Conservation (phyloP, 2,329 filamentous ascomycete genomes). For the Stachybotrys chlorohalonatus region DNA sequence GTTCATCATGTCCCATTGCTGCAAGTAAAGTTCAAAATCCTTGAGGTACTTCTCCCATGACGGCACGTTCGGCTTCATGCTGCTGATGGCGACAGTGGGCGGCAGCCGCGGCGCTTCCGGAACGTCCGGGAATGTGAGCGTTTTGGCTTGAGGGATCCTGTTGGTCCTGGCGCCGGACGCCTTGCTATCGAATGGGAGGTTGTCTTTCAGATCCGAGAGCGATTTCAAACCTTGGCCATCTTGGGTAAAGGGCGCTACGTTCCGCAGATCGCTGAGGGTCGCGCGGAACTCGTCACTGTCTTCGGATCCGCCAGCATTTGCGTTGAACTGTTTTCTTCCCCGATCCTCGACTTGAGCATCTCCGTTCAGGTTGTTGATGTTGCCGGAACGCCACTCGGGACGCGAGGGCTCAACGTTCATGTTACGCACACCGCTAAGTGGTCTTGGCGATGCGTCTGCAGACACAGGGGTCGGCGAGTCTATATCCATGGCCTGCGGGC, state of each 20-base stretch:
- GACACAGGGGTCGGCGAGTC: conserved; percentile 37
- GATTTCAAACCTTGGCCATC: conserved; percentile 41
- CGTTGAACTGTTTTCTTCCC: conserved; percentile 14
- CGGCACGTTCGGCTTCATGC: conserved; percentile 30
- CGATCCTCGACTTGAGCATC: conserved; percentile 11
- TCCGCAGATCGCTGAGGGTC: conserved; percentile 44
- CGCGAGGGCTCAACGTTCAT: conserved; percentile 50
- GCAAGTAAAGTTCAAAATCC: conserved; percentile 46
- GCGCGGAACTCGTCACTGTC: conserved; percentile 46
- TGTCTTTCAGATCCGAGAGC: conserved; percentile 45
- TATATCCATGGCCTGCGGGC: conserved; percentile 57
- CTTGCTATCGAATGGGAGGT: conserved; percentile 46
- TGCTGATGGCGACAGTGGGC: conserved; percentile 29
- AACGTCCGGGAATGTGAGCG: conserved; percentile 35
- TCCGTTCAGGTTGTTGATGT: conserved; percentile 21
- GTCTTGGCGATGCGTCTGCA: conserved; percentile 7
- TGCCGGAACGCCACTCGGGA: conserved; percentile 49
- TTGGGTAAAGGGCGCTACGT: conserved; percentile 44
- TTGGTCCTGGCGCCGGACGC: conserved; percentile 33
- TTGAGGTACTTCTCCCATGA: conserved; percentile 43
- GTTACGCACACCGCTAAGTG: conserved; percentile 30
- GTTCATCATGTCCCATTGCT: conserved; percentile 40
- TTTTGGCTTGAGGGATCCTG: conserved; percentile 20
- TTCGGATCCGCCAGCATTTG: conserved; percentile 39
- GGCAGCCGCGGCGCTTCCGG: conserved; percentile 43